Conservation (phyloP, 768 basidiomycete genomes). For the Tulasnella sp. region DNA sequence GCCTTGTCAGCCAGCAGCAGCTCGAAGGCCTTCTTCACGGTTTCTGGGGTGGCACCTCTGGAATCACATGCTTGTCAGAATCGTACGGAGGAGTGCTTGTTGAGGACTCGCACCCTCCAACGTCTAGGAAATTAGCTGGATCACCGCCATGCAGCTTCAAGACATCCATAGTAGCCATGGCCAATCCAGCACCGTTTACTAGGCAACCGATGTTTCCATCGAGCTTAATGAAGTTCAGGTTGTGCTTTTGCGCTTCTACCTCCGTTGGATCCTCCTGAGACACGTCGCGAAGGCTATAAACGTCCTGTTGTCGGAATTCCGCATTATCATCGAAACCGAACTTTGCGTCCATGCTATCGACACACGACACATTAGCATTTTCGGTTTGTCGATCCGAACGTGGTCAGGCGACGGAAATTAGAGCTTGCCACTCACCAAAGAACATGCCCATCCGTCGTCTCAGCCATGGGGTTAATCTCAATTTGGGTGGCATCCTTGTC, state of each 20-base stretch:
- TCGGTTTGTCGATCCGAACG: not conserved
- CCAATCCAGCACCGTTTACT: slow-evolving; percentile 95
- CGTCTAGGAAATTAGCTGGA: slow-evolving; percentile 97
- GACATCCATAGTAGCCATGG: slow-evolving; percentile 99
- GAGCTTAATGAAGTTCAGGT: slow-evolving; percentile 97
- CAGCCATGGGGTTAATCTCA: slow-evolving; percentile 96
- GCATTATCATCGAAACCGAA: slow-evolving; percentile 99
- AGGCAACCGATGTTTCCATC: slow-evolving; percentile 95
- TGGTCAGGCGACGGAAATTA: not conserved
- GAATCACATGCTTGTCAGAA: not conserved
- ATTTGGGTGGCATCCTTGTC: slow-evolving; percentile 99
- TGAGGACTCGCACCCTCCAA: slow-evolving; percentile 61
- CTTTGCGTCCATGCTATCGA: slow-evolving; percentile 92
- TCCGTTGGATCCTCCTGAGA: slow-evolving; percentile 96
- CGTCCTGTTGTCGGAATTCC: slow-evolving; percentile 87
- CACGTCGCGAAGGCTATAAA: slow-evolving; percentile 80
- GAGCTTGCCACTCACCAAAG: slow-evolving; percentile 55
- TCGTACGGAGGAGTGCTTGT: not conserved
- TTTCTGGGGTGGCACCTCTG: slow-evolving; percentile 96
- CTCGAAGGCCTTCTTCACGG: slow-evolving; percentile 99
- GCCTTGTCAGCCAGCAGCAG: slow-evolving; percentile 80
- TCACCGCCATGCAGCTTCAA: slow-evolving; percentile 89
- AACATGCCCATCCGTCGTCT: slow-evolving; percentile 81
- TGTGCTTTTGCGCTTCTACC: slow-evolving; percentile 92
- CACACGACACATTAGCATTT: not conserved